Evolutionary conservation across 495 filamentous ascomycete species (phyloP), one percentile per base, ranked within the genome.

Genomic region (Hypomontagnella submonticulosa): DNA sequence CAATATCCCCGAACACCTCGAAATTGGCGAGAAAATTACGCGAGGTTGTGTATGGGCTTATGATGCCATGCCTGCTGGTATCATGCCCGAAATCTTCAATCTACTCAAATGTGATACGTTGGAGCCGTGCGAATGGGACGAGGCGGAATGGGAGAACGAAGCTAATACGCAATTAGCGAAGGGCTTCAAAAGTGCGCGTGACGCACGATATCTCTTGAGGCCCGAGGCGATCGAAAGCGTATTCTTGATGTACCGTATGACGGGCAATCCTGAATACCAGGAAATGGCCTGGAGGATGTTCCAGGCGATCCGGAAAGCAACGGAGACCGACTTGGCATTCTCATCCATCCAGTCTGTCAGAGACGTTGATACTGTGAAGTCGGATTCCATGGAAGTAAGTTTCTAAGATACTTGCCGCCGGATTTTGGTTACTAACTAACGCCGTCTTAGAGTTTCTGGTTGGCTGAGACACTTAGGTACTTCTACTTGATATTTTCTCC

Each of bases 31-130:
- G 37, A 89, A 90, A 70, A 78, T 94, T 13, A 89, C 89, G 0
- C 87, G 92, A 55, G 91, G 90, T 19, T 94, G 91, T 67, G 85
- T 91, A 9, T 93, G 89, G 90, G 84, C 88, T 1, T 93, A 93
- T 71, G 82, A 88, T 57, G 77, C 84, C n/a, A 89, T 89, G 60
- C 61, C 70, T 13, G 86, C 86, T 0, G 90, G 90, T 5, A 88
- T 94, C 63, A 92, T 92, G 89, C 91, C 91, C 1, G 91, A 94
- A 70, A 67, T 71, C 13, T 90, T 90, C 71, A 57, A 72, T 4
- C 68, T 85, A 1, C 65, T 88, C 5, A 80, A 81, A 4, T 94
- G 91, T 15, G 41, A 54, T 0, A 63, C 57, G 1, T 18, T 63
- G 11, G 57, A 66, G 7, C 61, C 63, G 7, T 75, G 73, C 41